Conservation (phyloP, 805 yeast genomes). For the Wickerhamiella domercqiae region DNA sequence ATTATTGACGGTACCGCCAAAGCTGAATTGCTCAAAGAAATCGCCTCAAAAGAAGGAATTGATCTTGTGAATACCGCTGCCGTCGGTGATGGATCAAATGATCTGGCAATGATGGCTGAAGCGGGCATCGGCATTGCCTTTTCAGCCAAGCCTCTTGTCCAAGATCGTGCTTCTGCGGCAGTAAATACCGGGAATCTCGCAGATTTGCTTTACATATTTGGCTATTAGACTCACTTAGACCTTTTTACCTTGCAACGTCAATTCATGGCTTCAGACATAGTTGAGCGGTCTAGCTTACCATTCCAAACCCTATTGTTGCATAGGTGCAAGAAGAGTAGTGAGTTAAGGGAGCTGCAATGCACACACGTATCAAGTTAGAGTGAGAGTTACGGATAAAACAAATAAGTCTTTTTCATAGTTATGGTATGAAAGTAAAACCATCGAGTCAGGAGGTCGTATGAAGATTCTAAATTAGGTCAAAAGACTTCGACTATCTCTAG, state of each 20-base stretch:
- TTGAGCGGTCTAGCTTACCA: too few relatives aligned
- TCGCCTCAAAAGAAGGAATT: constrained; percentile 23
- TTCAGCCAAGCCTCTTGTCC: constrained; percentile 94
- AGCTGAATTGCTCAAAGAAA: constrained; percentile 49
- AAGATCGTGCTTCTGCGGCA: constrained; percentile 62
- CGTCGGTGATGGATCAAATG: constrained; percentile 96
- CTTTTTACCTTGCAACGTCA: constrained; percentile 9
- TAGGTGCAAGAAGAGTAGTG: too few relatives aligned
- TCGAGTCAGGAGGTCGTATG: too few relatives aligned
- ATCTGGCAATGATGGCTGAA: constrained; percentile 73
- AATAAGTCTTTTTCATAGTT: too few relatives aligned
- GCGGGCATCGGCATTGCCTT: constrained; percentile 96
- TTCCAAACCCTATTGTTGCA: too few relatives aligned
- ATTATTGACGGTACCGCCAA: constrained; percentile 78
- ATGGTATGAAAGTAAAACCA: too few relatives aligned
- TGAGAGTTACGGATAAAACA: too few relatives aligned
- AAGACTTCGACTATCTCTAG: too few relatives aligned
- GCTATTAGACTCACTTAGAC: constrained; percentile 21
- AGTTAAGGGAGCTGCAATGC: too few relatives aligned
- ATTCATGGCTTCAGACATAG: too few relatives aligned
- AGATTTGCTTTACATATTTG: constrained; percentile 70
- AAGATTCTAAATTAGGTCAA: too few relatives aligned
- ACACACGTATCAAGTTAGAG: too few relatives aligned
- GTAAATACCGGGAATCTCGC: constrained; percentile 58
- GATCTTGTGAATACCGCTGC: constrained; percentile 43